Evolutionary conservation across 1,284 basidiomycete genomes (phyloP).

Genomic region (Fomitopsis palustris): DNA sequence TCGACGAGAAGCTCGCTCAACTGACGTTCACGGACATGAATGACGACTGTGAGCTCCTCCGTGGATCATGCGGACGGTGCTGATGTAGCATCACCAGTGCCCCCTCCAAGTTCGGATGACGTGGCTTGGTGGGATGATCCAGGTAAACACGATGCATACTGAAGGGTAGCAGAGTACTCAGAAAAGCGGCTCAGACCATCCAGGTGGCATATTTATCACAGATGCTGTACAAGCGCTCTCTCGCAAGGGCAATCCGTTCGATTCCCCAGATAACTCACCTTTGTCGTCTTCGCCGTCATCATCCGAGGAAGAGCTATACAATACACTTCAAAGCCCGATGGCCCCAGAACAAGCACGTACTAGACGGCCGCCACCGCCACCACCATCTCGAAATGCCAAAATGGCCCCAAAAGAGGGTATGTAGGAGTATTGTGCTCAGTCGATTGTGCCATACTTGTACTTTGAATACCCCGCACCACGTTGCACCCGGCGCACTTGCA

Average conservation of each 20-base stretch:
- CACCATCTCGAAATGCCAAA: slow-evolving; percentile 24
- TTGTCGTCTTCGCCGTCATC: slow-evolving; percentile 71
- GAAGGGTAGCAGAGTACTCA: not conserved
- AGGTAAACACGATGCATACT: slow-evolving; percentile 38
- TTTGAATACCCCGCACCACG: not conserved
- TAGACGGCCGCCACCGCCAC: slow-evolving; percentile 33
- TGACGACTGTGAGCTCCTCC: slow-evolving; percentile 38
- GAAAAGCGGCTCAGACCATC: slow-evolving; percentile 42
- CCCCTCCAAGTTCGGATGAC: slow-evolving; percentile 75
- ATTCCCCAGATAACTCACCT: slow-evolving; percentile 59
- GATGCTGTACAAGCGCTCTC: slow-evolving; percentile 34
- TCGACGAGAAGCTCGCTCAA: slow-evolving; percentile 68
- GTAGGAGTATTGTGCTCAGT: not conserved
- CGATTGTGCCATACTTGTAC: not conserved
- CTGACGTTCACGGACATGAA: slow-evolving; percentile 32
- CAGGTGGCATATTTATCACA: slow-evolving; percentile 60
- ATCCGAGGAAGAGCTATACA: slow-evolving; percentile 78
- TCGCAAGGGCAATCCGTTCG: slow-evolving; percentile 59
- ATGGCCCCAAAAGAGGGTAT: slow-evolving; percentile 1
- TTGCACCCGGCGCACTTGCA: not conserved
- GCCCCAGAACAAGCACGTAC: slow-evolving; percentile 25
- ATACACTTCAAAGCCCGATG: slow-evolving; percentile 66
- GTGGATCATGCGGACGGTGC: slow-evolving; percentile 17
- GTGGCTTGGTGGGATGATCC: slow-evolving; percentile 73
- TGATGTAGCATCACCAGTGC: slow-evolving; percentile 47